Evolutionary conservation across 2,329 filamentous ascomycete genomes (phyloP).

Genomic region (Colletotrichum coccodes): DNA sequence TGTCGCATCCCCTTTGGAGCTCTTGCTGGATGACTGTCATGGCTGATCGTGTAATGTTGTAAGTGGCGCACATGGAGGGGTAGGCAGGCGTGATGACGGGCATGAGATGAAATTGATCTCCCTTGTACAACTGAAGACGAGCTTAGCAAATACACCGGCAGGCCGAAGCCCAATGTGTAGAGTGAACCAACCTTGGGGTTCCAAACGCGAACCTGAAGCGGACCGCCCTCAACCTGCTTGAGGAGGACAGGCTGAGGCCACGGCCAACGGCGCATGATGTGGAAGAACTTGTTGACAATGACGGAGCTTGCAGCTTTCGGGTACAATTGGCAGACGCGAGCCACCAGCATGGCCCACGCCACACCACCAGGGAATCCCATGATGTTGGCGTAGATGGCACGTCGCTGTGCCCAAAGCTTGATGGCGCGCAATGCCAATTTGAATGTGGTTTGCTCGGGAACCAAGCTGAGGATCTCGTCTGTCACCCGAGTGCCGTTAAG

Average conservation of each 20-base stretch:
- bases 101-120: constrained; percentile 91
- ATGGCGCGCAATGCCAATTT: constrained; percentile 89
- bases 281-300: constrained; percentile 93
- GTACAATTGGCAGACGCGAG: constrained; percentile 94
- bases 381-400: constrained; percentile 95
- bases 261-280: constrained; percentile 88
- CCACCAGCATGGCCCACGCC: constrained; percentile 97
- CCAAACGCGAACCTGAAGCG: constrained; percentile 88
- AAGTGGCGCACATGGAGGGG: constrained; percentile 96
- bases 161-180: not conserved
- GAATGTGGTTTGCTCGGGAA: constrained; percentile 91
- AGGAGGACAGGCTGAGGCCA: constrained; percentile 96
- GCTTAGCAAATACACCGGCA: constrained; percentile 22
- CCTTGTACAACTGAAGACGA: constrained; percentile 72
- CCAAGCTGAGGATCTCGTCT: constrained; percentile 87
- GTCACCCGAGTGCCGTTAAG: constrained; percentile 96
- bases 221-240: constrained; percentile 86
- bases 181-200: constrained; percentile 78
- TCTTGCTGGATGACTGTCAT: constrained; percentile 87
- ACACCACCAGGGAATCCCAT: constrained; percentile 97
- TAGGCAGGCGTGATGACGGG: constrained; percentile 98
- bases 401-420: constrained; percentile 94
- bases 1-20: constrained; percentile 78
- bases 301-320: constrained; percentile 90
- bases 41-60: constrained; percentile 90